Evolutionary conservation across 2,329 filamentous ascomycete species (phyloP).

Genomic region (Rasamsonia emersonii): DNA sequence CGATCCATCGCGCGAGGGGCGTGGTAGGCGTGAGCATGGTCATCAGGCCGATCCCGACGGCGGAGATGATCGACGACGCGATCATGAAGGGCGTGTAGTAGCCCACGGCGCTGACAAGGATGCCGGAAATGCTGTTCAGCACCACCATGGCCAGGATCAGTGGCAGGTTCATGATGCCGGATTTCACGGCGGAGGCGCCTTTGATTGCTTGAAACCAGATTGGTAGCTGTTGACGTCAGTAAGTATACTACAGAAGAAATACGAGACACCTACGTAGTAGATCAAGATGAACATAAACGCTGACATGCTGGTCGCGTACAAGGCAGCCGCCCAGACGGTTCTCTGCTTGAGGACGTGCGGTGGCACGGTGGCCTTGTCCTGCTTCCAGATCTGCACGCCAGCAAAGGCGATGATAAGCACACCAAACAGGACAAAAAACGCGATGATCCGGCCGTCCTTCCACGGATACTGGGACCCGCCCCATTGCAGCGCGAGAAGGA

Average conservation of each 20-base stretch:
- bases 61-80: constrained; percentile 15
- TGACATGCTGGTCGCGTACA: constrained; percentile 27
- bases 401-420: constrained; percentile 12
- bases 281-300: constrained; percentile 23
- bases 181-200: constrained; percentile 21
- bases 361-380: constrained; percentile 21
- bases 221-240: constrained; percentile 14
- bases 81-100: constrained; percentile 19
- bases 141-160: constrained; percentile 26
- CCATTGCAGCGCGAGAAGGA: constrained; percentile 18
- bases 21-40: constrained; percentile 22
- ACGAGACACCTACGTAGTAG: constrained; percentile 16
- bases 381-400: constrained; percentile 12
- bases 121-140: constrained; percentile 19
- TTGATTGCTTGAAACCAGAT: constrained; percentile 31
- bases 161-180: constrained; percentile 35
- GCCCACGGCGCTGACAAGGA: constrained; percentile 16
- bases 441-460: constrained; percentile 13
- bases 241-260: not conserved
- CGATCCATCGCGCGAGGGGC: constrained; percentile 13
- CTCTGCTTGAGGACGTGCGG: constrained; percentile 27
- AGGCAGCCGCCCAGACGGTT: constrained; percentile 21
- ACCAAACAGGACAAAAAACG: constrained; percentile 12
- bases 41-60: constrained; percentile 22
- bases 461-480: constrained; percentile 15